phyloP scores from a whole-genome alignment of 495 filamentous ascomycete species.

The Penicillium salamii region DNA sequence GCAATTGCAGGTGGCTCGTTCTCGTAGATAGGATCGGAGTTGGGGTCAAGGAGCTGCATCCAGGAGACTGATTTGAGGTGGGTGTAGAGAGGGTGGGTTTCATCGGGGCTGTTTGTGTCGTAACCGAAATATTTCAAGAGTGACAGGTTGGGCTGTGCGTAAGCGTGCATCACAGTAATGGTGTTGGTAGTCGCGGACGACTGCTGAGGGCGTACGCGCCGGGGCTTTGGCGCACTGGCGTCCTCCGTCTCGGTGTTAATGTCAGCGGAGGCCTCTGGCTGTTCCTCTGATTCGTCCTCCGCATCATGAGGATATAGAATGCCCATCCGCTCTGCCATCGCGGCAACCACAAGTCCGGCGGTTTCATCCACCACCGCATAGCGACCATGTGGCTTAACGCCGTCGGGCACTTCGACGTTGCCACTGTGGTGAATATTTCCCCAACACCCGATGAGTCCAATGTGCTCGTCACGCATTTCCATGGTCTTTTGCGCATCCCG shows the following conservation, averaged over 20 bases:
- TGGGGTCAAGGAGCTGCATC: slow-evolving; percentile 81
- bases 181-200: slow-evolving; percentile 69
- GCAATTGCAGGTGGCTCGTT: slow-evolving; percentile 53
- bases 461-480: slow-evolving; percentile 83
- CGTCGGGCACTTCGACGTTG: slow-evolving; percentile 28
- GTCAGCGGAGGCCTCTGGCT: slow-evolving; percentile 8
- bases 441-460: slow-evolving; percentile 68
- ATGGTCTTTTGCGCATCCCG: slow-evolving; percentile 77
- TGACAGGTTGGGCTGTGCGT: slow-evolving; percentile 83
- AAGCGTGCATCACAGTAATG: slow-evolving; percentile 82
- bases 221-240: slow-evolving; percentile 16
- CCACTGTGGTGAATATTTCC: slow-evolving; percentile 59
- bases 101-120: slow-evolving; percentile 63
- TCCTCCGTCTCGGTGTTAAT: slow-evolving; percentile 10
- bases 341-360: slow-evolving; percentile 78
- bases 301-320: slow-evolving; percentile 61
- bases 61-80: slow-evolving; percentile 83
- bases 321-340: slow-evolving; percentile 88
- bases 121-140: slow-evolving; percentile 85
- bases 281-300: slow-evolving; percentile 27
- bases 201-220: slow-evolving; percentile 24
- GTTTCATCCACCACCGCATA: slow-evolving; percentile 93
- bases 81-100: slow-evolving; percentile 72
- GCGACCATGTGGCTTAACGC: slow-evolving; percentile 55
- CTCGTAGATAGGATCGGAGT: slow-evolving; percentile 65